These are phyloP conservation scores for Orbilia brochopaga DNA, from an alignment of 2,329 filamentous ascomycete genomes.

Conservation along the genomic window DNA sequence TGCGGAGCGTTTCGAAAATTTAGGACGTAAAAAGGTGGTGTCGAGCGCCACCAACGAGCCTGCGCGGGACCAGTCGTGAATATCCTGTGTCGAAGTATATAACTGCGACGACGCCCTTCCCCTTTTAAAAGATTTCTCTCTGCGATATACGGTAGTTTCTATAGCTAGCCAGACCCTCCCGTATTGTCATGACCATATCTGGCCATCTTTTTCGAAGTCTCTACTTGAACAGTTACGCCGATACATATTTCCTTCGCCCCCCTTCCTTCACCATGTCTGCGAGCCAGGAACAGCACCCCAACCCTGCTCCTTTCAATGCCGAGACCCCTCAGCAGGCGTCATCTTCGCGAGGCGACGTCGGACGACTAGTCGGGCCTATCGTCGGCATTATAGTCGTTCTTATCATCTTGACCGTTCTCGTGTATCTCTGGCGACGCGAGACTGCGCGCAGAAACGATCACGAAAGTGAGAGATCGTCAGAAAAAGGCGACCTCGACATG, in stretches of 20 bases:
- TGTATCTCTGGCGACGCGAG: constrained; percentile 41
- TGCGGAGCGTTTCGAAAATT: background rate
- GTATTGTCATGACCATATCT: background rate
- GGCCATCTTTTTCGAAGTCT: background rate
- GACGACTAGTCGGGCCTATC: constrained; percentile 20
- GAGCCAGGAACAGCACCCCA: background rate
- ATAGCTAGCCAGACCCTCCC: background rate
- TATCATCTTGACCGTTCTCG: constrained; percentile 15
- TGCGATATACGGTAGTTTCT: background rate
- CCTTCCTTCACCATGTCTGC: background rate
- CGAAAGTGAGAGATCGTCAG: constrained; percentile 23
- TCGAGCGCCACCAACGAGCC: background rate
- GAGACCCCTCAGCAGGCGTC: background rate
- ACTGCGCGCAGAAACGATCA: constrained; percentile 20
- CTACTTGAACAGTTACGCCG: background rate
- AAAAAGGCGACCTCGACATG: constrained; percentile 13
- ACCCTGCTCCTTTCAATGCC: background rate
- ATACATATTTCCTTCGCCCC: background rate
- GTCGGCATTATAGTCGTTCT: constrained; percentile 25
- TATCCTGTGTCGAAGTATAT: background rate
- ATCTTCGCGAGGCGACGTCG: constrained; percentile 8
- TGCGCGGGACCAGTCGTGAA: background rate
- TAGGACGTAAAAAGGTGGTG: background rate
- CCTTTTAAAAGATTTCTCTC: background rate
- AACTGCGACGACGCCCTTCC: background rate